A percentile compares a stretch with the other conserved stretches of the same genome.
Evolutionary conservation across 2,329 filamentous ascomycete genomes (phyloP).

Genomic region (Pyricularia sp.): DNA sequence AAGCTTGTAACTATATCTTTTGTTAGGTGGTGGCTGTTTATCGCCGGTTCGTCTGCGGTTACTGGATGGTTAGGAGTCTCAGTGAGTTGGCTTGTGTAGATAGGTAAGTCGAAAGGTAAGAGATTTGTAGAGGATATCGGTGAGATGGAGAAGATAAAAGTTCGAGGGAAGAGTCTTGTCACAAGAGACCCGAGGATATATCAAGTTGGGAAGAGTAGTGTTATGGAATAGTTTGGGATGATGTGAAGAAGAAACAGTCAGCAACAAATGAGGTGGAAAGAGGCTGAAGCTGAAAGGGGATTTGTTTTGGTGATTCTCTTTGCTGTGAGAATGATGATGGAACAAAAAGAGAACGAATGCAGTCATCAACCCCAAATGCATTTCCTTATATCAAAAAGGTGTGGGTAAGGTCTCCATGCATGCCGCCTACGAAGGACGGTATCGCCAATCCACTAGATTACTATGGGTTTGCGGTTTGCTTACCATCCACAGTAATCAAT

Average conservation of each 20-base stretch:
- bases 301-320: not conserved
- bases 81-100: not conserved
- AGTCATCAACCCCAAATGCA: not conserved
- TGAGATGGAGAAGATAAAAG: not conserved
- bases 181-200: not conserved
- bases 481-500: not conserved
- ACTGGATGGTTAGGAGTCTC: not conserved
- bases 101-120: not conserved
- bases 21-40: not conserved
- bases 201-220: not conserved
- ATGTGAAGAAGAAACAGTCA: not conserved
- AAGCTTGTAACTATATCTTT: not conserved
- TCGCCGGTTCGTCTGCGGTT: not conserved
- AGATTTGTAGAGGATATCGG: not conserved
- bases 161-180: not conserved
- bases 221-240: not conserved
- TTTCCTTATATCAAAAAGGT: not conserved
- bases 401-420: not conserved
- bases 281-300: not conserved
- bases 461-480: not conserved
- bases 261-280: not conserved
- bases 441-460: not conserved
- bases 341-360: not conserved
- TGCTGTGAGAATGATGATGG: conserved; percentile 1
- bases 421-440: not conserved